Base-by-base conservation (phyloP, 257 asterid genomes). In the Cynanchum wilfordii region DNA sequence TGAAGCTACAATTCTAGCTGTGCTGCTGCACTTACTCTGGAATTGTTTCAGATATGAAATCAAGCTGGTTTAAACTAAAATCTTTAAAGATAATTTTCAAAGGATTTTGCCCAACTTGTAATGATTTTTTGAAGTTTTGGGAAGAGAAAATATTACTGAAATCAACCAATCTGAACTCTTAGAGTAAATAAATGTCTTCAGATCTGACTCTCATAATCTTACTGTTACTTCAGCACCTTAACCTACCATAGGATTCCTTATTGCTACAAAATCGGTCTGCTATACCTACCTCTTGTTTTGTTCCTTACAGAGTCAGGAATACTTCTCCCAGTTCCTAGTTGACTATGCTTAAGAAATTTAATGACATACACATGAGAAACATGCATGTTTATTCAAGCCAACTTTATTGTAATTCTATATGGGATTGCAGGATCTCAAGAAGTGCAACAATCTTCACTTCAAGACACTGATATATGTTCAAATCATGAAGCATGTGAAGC, bases 401-500 rank as follows among this genome's bases (percentile, higher is more conserved):
- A n/a, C 47, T 42, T 63, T 36, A 40, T 17, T 17, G 6, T 63
- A 19, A 42, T 16, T 44, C 65, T 59, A 19, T 13, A 63, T 19
- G 33, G 74, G 25, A 81, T 59, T 47, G 68, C 83, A 94, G 99
- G 99, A 67, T 94, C 97, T 68, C 96, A 88, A 78, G 97, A 85
- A 79, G 90, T 82, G 83, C 95, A 87, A 71, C 88, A 8, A 42
- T 42, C 76, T 40, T 68, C 82, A 50, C 69, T 79, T 5, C 96
- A 91, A 67, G 82, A 86, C 15, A 79, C 79, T 12, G 88, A 89
- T 45, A 77, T 94, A 69, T 88, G 99, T 74, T 84, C 93, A 33
- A 84, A 87, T 82, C 99, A 94, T 57, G 97, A 87, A 72, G 87
- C 74, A 10, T 94, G 97, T 40, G 97, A 94, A 79, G 82, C 87